Base-by-base conservation (phyloP, 805 yeast genomes). In the Jamesozyma rosinii region DNA sequence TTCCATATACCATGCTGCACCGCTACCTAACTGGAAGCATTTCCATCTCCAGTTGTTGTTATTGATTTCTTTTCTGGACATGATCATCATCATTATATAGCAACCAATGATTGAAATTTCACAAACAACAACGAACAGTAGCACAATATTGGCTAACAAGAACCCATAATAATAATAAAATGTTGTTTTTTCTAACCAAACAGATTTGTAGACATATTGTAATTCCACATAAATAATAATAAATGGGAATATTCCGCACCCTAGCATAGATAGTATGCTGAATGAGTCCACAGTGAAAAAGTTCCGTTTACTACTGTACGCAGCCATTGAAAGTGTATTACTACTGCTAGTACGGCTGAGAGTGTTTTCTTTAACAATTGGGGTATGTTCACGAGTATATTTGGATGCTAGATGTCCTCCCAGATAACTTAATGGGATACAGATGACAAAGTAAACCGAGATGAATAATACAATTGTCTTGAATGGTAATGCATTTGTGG, bases 161-260 rank as follows among this genome's bases (percentile, higher is more conserved):
- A 84, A 86, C 2, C 95, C 92, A 61, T 83, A 86, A 74, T 79
- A 75, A 66, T 79, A 83, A 61, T 83, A 83, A 54, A 78, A 83
- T 2, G 89, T 76, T 0, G 88, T 76, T 59, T 82, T 82, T 54
- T 83, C 88, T 45, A 81, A 66, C 90, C 95, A 85, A 10, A 85
- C 68, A 1, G 89, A 76, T 58, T 83, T 77, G 66, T 83, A 79
- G 24, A 85, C 72, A 59, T 79, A 81, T 43, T 78, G 64, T 46
- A 87, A 66, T 56, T 87, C 95, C 43, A 83, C 87, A 56, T 81
- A 81, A n/a, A 84, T 79, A 11, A 86, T 78, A 15, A 81, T 79
- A 57, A 85, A 87, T 30, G 95, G 95, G 39, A 83, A 71, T 18
- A 80, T 40, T 2, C 95, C 95, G 52, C 82, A 24, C 3, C 26